These are phyloP conservation scores for Colletotrichum cuscutae DNA, from an alignment of 2,329 filamentous ascomycete genomes.

Conservation along the genomic window DNA sequence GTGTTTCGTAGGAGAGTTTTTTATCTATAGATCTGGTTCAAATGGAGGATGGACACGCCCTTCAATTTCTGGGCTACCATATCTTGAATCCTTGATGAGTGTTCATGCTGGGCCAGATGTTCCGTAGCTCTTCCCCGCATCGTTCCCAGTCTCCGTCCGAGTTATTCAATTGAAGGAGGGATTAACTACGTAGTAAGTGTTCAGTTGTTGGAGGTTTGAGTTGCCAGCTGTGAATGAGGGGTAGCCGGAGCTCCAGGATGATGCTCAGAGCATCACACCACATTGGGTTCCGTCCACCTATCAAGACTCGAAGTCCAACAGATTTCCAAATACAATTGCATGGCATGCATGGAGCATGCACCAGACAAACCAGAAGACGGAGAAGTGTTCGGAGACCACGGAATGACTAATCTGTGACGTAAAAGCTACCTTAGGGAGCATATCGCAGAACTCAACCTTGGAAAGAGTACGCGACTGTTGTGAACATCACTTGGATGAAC, in stretches of 20 bases:
- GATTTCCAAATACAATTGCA: neutral
- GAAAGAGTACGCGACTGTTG: neutral
- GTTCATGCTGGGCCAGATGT: neutral
- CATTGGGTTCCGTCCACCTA: neutral
- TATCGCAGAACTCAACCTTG: no score
- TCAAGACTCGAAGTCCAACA: neutral
- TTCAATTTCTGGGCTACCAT: neutral
- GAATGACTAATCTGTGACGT: neutral
- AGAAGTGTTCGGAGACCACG: neutral
- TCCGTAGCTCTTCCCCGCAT: neutral
- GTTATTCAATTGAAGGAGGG: neutral
- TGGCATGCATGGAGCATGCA: neutral
- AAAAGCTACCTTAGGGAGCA: no score
- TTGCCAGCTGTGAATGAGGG: neutral
- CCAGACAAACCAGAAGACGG: no score
- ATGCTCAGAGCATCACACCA: neutral
- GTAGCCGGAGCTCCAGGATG: neutral
- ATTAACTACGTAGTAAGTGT: neutral
- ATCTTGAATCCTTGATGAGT: neutral
- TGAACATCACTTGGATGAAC: neutral
- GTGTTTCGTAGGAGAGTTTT: neutral
- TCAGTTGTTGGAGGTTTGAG: neutral
- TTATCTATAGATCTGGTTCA: neutral
- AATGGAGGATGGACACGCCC: no score
- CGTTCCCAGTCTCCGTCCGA: neutral